Conservation (phyloP, 805 yeast genomes). For the Zygosaccharomyces kombuchaensis region DNA sequence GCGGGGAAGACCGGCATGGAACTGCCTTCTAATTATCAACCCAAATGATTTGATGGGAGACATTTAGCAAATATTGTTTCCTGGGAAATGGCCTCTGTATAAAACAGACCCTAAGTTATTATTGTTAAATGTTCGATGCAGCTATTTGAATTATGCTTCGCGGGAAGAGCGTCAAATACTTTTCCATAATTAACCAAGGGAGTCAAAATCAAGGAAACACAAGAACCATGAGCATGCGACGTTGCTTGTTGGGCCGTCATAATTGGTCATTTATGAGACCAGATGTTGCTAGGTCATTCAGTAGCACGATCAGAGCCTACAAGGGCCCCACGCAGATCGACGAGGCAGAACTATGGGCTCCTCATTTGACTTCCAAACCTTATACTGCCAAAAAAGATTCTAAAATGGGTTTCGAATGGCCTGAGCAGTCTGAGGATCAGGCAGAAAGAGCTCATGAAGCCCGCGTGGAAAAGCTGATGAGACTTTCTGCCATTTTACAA, state of each 20-base stretch:
- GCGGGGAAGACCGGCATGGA: conserved; percentile 9
- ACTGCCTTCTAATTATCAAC: conserved; percentile 7
- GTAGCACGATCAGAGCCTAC: background rate
- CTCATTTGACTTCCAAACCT: conserved; percentile 23
- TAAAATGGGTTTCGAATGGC: conserved; percentile 20
- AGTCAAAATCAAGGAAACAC: background rate
- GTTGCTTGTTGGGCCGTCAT: background rate
- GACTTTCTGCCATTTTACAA: conserved; percentile 41
- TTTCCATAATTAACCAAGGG: background rate
- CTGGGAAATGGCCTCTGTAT: background rate
- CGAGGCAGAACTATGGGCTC: conserved; percentile 34
- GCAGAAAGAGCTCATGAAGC: conserved; percentile 22
- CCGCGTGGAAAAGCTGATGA: conserved; percentile 40
- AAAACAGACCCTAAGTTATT: background rate
- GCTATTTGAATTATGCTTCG: background rate
- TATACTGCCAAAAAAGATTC: conserved; percentile 29
- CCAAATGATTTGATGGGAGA: conserved; percentile 7
- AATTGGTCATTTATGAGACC: background rate
- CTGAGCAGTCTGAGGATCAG: conserved; percentile 18
- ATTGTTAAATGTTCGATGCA: background rate
- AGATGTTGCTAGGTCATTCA: background rate
- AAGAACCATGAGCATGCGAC: background rate
- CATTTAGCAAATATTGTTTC: background rate
- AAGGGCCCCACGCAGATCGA: conserved; percentile 19
- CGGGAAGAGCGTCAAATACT: background rate